Conservation (phyloP, 345 rosid genomes). For the Eutrema heterophyllum region DNA sequence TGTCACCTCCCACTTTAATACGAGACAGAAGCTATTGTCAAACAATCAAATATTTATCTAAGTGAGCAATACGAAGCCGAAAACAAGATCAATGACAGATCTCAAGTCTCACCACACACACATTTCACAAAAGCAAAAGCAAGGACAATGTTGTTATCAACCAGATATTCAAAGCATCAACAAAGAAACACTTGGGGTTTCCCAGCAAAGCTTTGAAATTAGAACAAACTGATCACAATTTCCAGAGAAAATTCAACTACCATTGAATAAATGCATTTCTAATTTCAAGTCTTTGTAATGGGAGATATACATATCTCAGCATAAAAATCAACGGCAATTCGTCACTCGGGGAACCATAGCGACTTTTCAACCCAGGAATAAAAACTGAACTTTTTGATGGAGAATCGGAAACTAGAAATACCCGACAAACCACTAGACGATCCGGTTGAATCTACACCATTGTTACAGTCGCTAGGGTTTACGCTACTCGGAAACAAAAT, state of each 20-base stretch:
- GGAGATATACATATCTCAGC: too few relatives aligned
- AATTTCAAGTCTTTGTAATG: neutral
- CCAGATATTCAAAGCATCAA: neutral
- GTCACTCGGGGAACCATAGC: too few relatives aligned
- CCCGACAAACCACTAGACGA: neutral
- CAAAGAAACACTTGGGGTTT: neutral
- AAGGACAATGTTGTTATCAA: neutral
- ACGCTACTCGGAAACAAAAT: slow-evolving; percentile 2
- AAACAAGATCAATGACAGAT: slow-evolving; percentile 5
- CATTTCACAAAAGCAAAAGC: neutral
- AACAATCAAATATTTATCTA: neutral
- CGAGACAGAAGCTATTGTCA: neutral
- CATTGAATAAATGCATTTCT: neutral
- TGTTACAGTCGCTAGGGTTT: slow-evolving; percentile 10
- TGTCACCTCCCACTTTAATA: neutral
- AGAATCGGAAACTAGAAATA: neutral
- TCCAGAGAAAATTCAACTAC: neutral
- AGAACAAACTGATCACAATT: neutral
- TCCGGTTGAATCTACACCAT: neutral
- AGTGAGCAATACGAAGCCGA: neutral
- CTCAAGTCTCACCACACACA: neutral
- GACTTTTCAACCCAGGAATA: neutral
- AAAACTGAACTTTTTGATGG: neutral
- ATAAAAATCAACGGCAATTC: neutral
- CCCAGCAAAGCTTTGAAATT: neutral